Conservation (phyloP, 176 grass and related monocot species). For the Bromus sterilis region DNA sequence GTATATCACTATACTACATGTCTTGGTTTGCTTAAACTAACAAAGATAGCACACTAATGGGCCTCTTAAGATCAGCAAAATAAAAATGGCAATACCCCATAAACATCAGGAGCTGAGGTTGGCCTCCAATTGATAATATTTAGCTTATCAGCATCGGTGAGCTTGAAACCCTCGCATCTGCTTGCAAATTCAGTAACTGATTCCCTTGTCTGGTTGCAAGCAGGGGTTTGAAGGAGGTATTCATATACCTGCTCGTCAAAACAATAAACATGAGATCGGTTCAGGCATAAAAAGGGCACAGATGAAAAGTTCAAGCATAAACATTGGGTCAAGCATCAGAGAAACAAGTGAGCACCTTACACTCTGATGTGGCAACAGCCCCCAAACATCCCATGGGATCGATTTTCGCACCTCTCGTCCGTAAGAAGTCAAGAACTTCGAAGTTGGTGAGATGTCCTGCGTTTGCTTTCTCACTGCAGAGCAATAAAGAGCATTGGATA, state of each 20-base stretch:
- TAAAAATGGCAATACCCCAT: slow-evolving; percentile 32
- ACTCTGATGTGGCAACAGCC: slow-evolving; percentile 64
- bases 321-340: background rate
- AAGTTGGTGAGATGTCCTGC: slow-evolving; percentile 67
- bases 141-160: slow-evolving; percentile 58
- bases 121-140: slow-evolving; percentile 73
- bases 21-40: background rate
- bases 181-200: slow-evolving; percentile 50
- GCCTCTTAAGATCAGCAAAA: background rate
- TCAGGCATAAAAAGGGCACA: background rate
- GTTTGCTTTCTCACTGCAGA: slow-evolving; percentile 51
- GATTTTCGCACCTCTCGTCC: slow-evolving; percentile 57
- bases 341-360: slow-evolving; percentile 47
- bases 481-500: background rate
- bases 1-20: background rate
- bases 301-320: background rate
- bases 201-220: slow-evolving; percentile 59
- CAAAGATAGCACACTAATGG: background rate
- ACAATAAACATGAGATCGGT: background rate
- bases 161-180: slow-evolving; percentile 61
- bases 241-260: slow-evolving; percentile 50
- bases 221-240: slow-evolving; percentile 51
- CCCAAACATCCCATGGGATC: slow-evolving; percentile 89
- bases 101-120: slow-evolving; percentile 22
- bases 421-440: slow-evolving; percentile 80